Base-by-base conservation (phyloP, 2,329 filamentous ascomycete species). In the Stemphylium vesicarium region DNA sequence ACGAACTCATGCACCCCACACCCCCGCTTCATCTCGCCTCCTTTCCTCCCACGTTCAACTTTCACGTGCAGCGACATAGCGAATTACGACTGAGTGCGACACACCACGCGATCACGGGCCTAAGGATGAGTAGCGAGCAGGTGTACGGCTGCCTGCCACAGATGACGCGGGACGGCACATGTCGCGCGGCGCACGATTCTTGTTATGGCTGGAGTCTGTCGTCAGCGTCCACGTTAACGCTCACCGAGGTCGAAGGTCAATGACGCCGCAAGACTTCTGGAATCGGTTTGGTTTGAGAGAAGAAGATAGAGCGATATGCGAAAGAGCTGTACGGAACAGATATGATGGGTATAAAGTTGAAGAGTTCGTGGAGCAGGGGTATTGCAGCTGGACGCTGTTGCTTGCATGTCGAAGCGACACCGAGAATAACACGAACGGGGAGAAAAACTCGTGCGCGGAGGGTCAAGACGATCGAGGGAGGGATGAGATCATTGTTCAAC, bases 401-500 rank as follows among this genome's bases (percentile, higher is more conserved):
- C 39, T 57, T 10, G 48, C 33, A 24, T 35, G n/a, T 39, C 8
- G 16, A 24, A 35, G 13, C 10, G 10, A 22, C 6, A 20, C 24
- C n/a, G 15, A 16, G 13, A 12, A 24, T 18, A 31, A 13, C 36
- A 32, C 38, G 9, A 10, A 37, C 18, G 11, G 2, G 13, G 13
- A 37, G 2, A 10, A 18, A 7, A 3, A 9, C 7, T 18, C 2
- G 4, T 9, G 11, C 3, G 11, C 13, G 12, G 12, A 15, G 2
- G 12, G 16, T 10, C 4, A 22, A 45, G 24, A 9, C 4, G 2
- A 16, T 4, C 20, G n/a, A 13, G 36, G 33, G 49, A 35, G 3
- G n/a, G 15, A n/a, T 22, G 10, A 38, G 7, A 20, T 52, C 10
- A 62, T 74, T 6, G 45, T 73, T 6, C 72, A 74, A 45, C 35